A percentile compares a stretch with the other conserved stretches of the same genome.
Evolutionary conservation across 768 basidiomycete species (phyloP).

Genomic region (Kwoniella sp.): DNA sequence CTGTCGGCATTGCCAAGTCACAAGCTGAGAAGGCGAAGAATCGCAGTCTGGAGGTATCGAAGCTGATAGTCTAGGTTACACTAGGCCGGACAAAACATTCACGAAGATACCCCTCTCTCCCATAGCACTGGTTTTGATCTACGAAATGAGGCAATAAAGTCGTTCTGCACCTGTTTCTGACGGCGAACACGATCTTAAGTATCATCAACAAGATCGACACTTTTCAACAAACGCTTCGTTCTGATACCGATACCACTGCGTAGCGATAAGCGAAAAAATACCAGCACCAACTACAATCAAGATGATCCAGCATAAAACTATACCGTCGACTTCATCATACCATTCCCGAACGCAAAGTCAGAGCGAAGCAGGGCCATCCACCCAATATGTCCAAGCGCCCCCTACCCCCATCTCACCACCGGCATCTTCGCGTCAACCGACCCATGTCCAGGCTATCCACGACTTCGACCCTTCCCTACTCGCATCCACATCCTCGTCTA

Average conservation of each 20-base stretch:
- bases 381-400: slow-evolving; percentile 10
- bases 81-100: too few relatives aligned
- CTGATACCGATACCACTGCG: too few relatives aligned
- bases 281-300: background rate
- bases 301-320: slow-evolving; percentile 16
- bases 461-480: slow-evolving; percentile 64
- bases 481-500: slow-evolving; percentile 56
- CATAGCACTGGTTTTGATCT: background rate
- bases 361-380: slow-evolving; percentile 15
- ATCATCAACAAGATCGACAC: too few relatives aligned
- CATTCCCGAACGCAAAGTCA: slow-evolving; percentile 6
- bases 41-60: background rate
- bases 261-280: too few relatives aligned
- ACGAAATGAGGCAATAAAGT: background rate
- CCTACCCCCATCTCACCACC: slow-evolving; percentile 8
- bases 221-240: too few relatives aligned
- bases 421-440: slow-evolving; percentile 15
- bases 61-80: background rate
- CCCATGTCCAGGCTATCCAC: slow-evolving; percentile 69
- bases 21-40: background rate
- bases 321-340: slow-evolving; percentile 15
- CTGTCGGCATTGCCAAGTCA: background rate
- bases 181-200: too few relatives aligned
- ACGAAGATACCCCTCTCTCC: too few relatives aligned
- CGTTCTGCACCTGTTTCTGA: background rate